Percentiles rank a stretch among this genome's conserved stretches.
phyloP scores from a whole-genome alignment of 2,329 filamentous ascomycete species.

The Ambrosiella beaveri region DNA sequence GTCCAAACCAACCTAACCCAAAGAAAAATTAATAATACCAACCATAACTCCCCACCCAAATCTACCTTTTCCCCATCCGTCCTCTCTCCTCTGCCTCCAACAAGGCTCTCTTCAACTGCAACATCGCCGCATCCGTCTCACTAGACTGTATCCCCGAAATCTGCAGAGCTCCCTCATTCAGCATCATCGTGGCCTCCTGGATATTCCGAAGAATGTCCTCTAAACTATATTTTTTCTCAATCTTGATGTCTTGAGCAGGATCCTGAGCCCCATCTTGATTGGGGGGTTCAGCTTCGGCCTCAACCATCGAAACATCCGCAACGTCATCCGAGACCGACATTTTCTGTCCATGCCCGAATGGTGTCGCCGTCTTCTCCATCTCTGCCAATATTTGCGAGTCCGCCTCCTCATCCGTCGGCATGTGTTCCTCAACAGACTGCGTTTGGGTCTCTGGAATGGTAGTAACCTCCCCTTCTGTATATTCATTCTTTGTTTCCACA shows the following conservation, averaged over 20 bases:
- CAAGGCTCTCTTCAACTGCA: slow-evolving; percentile 4
- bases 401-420: slow-evolving; percentile 14
- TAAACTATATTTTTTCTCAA: background rate
- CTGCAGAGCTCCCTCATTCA: background rate
- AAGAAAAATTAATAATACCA: background rate
- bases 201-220: background rate
- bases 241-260: background rate
- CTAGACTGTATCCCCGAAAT: background rate
- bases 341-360: background rate
- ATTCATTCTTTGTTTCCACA: background rate
- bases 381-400: slow-evolving; percentile 26
- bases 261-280: background rate
- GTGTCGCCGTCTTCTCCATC: slow-evolving; percentile 21
- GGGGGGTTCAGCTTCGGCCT: background rate
- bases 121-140: background rate
- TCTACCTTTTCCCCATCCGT: background rate
- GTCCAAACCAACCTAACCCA: background rate
- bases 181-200: background rate
- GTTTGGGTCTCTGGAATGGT: background rate
- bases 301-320: background rate
- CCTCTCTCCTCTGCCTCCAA: slow-evolving; percentile 2
- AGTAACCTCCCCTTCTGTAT: background rate
- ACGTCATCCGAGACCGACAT: background rate
- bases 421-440: background rate
- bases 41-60: background rate